Evolutionary conservation across 2,329 filamentous ascomycete genomes (phyloP).

Genomic region (Aspergillus fumigatiaffinis): DNA sequence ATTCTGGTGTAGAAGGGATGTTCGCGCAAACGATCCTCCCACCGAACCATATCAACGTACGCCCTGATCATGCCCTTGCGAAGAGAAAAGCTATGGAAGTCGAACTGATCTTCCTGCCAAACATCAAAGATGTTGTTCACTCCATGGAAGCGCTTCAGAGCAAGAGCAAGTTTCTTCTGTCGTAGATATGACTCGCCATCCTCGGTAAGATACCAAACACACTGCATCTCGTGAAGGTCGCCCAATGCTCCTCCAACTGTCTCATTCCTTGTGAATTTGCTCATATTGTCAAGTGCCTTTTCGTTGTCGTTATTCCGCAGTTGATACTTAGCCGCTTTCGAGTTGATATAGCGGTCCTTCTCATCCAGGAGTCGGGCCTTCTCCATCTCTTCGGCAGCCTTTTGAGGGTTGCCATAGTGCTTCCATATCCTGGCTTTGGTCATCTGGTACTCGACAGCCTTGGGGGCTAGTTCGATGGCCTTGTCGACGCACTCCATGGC

Average conservation of each 20-base stretch:
- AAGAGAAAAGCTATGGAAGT: constrained; percentile 97
- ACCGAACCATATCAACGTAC: constrained; percentile 93
- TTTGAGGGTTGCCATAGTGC: constrained; percentile 73
- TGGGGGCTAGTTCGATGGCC: constrained; percentile 72
- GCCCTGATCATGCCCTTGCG: constrained; percentile 92
- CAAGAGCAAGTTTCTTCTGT: constrained; percentile 75
- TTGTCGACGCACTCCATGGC: constrained; percentile 79
- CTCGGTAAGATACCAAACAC: constrained; percentile 93
- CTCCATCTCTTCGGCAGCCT: constrained; percentile 85
- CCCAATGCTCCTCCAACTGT: constrained; percentile 80
- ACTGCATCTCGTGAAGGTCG: constrained; percentile 97
- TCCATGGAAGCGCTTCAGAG: constrained; percentile 85
- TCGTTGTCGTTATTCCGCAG: constrained; percentile 89
- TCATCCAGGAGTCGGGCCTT: constrained; percentile 78
- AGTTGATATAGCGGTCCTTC: constrained; percentile 96
- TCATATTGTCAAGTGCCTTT: constrained; percentile 79
- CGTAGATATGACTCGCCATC: constrained; percentile 87
- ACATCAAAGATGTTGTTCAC: constrained; percentile 91
- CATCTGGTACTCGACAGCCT: constrained; percentile 88
- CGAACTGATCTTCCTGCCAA: constrained; percentile 98
- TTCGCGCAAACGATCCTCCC: constrained; percentile 87
- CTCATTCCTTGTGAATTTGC: constrained; percentile 90
- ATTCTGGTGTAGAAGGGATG: constrained; percentile 90
- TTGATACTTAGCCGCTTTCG: constrained; percentile 95
- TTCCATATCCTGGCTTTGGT: constrained; percentile 94